Evolutionary conservation across 2,329 filamentous ascomycete species (phyloP).

Genomic region (Didymella sp.): DNA sequence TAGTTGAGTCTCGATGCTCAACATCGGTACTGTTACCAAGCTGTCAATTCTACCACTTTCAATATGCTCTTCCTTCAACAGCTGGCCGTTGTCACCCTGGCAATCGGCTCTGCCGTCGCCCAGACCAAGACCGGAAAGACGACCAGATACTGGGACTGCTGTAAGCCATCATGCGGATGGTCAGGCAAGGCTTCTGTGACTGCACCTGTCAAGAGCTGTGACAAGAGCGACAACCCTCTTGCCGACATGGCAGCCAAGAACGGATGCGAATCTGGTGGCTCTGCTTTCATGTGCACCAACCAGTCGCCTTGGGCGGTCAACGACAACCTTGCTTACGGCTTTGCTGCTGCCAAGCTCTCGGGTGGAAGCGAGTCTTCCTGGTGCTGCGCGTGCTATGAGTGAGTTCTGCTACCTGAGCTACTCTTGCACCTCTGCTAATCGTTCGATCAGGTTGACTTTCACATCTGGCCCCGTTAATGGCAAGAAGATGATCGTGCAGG

Average conservation of each 20-base stretch:
- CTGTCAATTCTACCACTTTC: not conserved
- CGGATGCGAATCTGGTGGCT: conserved; percentile 62
- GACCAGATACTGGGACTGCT: conserved; percentile 64
- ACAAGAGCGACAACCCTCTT: conserved; percentile 63
- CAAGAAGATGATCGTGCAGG: conserved; percentile 69
- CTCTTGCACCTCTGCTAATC: conserved; percentile 14
- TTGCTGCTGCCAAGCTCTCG: conserved; percentile 66
- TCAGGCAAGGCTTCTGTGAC: conserved; percentile 62
- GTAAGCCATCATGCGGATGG: conserved; percentile 72
- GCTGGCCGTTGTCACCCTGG: conserved; percentile 36
- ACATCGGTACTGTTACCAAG: not conserved
- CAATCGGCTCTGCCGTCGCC: conserved; percentile 36
- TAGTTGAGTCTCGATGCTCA: not conserved
- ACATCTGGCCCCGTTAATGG: conserved; percentile 62
- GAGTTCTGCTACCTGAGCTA: conserved; percentile 5
- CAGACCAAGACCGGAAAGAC: conserved; percentile 42
- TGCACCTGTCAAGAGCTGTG: conserved; percentile 62
- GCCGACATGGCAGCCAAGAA: conserved; percentile 57
- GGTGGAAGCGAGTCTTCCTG: conserved; percentile 63
- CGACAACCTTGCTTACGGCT: conserved; percentile 67
- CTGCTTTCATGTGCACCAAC: conserved; percentile 65
- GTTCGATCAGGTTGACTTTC: conserved; percentile 58
- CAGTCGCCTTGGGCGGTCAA: conserved; percentile 68
- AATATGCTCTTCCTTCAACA: conserved; percentile 42
- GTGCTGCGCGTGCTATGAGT: conserved; percentile 72